phyloP scores from a whole-genome alignment of 257 asterid species.

The Salvia rosmarinus region DNA sequence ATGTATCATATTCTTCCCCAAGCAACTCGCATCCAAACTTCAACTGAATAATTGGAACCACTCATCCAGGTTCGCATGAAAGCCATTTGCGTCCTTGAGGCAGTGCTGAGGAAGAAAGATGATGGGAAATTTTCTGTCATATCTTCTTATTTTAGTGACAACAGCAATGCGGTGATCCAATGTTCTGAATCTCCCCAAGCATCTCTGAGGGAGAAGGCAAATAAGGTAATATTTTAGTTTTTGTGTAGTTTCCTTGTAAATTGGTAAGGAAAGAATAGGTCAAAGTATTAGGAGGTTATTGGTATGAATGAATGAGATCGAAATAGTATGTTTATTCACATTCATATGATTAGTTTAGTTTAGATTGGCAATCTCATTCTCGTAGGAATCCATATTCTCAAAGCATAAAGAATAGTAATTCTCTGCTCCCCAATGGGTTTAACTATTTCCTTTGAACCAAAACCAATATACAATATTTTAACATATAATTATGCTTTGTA shows the following conservation, averaged over 20 bases:
- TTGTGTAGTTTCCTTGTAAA: slow-evolving; percentile 25
- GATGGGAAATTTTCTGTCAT: slow-evolving; percentile 62
- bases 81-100: slow-evolving; percentile 91
- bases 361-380: neutral
- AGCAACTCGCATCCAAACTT: neutral
- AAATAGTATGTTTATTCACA: neutral
- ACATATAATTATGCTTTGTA: too few relatives aligned
- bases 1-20: neutral
- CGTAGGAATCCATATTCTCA: too few relatives aligned
- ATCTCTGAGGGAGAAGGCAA: slow-evolving; percentile 92
- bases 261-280: slow-evolving; percentile 22
- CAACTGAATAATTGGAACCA: neutral
- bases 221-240: slow-evolving; percentile 60
- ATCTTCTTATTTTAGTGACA: slow-evolving; percentile 69
- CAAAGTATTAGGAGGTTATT: neutral
- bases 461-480: too few relatives aligned
- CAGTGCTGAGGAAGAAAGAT: slow-evolving; percentile 78
- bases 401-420: too few relatives aligned
- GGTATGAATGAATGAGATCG: neutral
- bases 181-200: slow-evolving; percentile 99
- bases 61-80: slow-evolving; percentile 84
- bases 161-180: slow-evolving; percentile 64
- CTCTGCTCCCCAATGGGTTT: too few relatives aligned
- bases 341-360: neutral
- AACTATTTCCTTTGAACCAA: too few relatives aligned